phyloP scores from a whole-genome alignment of 2,329 filamentous ascomycete species.

The Verticillium nubilum region DNA sequence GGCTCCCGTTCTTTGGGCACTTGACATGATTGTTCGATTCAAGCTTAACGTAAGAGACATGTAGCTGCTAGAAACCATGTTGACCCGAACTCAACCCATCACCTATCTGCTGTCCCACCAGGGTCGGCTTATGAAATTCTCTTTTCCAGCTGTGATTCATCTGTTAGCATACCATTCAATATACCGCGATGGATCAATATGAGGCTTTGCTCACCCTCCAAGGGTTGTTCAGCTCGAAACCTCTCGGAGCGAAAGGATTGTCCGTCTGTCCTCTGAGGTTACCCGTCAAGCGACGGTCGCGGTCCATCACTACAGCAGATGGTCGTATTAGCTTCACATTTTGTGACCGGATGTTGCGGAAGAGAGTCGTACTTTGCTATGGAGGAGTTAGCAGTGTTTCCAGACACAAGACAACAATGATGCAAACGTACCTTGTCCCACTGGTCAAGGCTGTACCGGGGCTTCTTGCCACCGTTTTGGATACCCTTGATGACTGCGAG shows the following conservation, averaged over 20 bases:
- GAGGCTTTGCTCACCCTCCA: constrained; percentile 48
- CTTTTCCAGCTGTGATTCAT: constrained; percentile 37
- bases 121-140: constrained; percentile 36
- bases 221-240: constrained; percentile 58
- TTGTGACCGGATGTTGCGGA: constrained; percentile 4
- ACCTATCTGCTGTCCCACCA: neutral
- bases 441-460: constrained; percentile 54
- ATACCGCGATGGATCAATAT: neutral
- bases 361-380: constrained; percentile 48
- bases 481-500: constrained; percentile 50
- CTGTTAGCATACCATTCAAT: too few relatives aligned
- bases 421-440: constrained; percentile 52
- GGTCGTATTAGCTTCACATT: neutral
- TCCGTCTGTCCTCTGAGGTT: constrained; percentile 53
- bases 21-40: too few relatives aligned
- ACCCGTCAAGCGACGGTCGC: constrained; percentile 57
- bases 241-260: constrained; percentile 46
- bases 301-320: constrained; percentile 54
- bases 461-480: constrained; percentile 56
- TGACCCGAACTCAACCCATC: too few relatives aligned
- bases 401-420: neutral
- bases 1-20: too few relatives aligned
- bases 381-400: constrained; percentile 22
- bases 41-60: too few relatives aligned
- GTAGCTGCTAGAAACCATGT: too few relatives aligned